Evolutionary conservation across 306 rosid species (phyloP).

Genomic region (Glycyrrhiza uralensis): DNA sequence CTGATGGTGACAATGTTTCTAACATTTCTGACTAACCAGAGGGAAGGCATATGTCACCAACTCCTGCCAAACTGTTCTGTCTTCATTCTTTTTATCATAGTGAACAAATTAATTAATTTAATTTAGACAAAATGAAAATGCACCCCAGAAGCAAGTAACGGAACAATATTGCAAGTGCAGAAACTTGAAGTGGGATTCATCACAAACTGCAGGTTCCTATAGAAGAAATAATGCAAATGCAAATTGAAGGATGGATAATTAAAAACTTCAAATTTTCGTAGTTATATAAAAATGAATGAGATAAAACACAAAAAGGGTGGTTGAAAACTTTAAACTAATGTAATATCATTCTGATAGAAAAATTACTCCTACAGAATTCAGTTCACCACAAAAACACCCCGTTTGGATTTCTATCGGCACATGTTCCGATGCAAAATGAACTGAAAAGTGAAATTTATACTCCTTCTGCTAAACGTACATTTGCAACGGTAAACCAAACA

Average conservation of each 20-base stretch:
- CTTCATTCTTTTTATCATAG: background rate
- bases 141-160: background rate
- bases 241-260: background rate
- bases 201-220: background rate
- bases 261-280: background rate
- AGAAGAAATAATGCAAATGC: slow-evolving; percentile 14
- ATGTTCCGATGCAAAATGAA: no score
- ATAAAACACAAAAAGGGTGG: background rate
- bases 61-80: slow-evolving; percentile 25
- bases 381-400: background rate
- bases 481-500: no score
- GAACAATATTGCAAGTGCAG: slow-evolving; percentile 6
- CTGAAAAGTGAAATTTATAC: no score
- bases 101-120: background rate
- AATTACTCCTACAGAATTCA: background rate
- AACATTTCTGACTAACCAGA: slow-evolving; percentile 19
- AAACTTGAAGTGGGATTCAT: background rate
- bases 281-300: background rate
- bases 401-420: no score
- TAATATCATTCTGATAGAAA: background rate
- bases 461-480: no score
- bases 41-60: slow-evolving; percentile 12
- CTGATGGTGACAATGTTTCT: slow-evolving; percentile 25
- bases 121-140: background rate
- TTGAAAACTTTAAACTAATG: slow-evolving; percentile 1